Conservation (phyloP, 2,329 filamentous ascomycete species). For the Botrytis elliptica region DNA sequence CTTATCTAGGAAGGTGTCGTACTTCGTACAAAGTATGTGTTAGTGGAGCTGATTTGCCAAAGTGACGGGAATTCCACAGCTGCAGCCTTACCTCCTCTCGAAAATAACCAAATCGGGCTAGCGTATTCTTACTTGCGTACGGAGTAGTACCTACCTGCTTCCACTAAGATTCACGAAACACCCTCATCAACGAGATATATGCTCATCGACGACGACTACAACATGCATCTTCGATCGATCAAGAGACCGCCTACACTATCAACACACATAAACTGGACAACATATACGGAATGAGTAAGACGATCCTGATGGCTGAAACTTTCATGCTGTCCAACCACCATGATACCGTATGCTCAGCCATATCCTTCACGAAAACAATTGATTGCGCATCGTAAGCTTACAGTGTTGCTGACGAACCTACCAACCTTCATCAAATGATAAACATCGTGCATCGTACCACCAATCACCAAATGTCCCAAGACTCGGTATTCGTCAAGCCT, state of each 20-base stretch:
- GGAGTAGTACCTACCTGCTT: too few relatives aligned
- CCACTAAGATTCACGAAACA: not conserved
- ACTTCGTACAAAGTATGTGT: not conserved
- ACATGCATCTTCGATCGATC: not conserved
- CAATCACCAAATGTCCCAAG: not conserved
- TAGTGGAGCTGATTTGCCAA: not conserved
- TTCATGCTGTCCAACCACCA: slow-evolving; percentile 3
- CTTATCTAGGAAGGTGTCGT: not conserved
- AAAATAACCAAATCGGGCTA: not conserved
- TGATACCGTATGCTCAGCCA: not conserved
- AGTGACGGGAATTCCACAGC: not conserved
- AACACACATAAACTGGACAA: not conserved
- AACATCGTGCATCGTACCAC: not conserved
- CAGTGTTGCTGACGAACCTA: not conserved
- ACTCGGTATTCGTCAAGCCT: slow-evolving; percentile 16
- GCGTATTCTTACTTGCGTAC: not conserved
- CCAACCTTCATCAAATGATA: not conserved
- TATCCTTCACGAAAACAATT: slow-evolving; percentile 1
- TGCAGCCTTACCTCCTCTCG: not conserved
- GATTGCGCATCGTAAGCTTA: slow-evolving; percentile 5
- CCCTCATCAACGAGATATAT: not conserved
- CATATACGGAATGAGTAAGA: not conserved
- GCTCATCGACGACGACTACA: not conserved
- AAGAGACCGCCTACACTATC: not conserved
- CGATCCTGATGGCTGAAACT: slow-evolving; percentile 10